phyloP scores from a whole-genome alignment of 768 basidiomycete genomes.

The Rhodotorula sphaerocarpa region DNA sequence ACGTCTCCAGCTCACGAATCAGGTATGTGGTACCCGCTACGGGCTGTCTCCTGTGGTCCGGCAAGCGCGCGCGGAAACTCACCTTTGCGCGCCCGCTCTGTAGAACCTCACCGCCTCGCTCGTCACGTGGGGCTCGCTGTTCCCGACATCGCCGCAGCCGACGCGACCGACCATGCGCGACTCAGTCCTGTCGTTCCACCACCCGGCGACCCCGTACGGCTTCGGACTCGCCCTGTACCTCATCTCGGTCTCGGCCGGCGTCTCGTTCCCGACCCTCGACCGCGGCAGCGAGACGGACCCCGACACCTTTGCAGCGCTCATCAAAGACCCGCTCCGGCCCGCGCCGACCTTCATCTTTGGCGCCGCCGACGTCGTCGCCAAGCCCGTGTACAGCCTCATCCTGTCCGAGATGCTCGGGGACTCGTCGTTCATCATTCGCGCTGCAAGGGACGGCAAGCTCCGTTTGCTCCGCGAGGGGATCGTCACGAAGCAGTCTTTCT shows the following conservation, averaged over 20 bases:
- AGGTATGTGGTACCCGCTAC: too few relatives aligned
- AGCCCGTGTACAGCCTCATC: constrained; percentile 19
- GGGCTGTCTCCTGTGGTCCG: too few relatives aligned
- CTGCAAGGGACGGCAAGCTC: constrained; percentile 28
- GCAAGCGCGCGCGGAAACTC: too few relatives aligned
- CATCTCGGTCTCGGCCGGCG: constrained; percentile 18
- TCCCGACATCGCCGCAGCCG: constrained; percentile 20
- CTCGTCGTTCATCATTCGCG: constrained; percentile 12
- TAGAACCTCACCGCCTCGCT: constrained; percentile 32
- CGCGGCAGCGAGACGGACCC: not conserved
- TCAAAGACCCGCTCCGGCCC: not conserved
- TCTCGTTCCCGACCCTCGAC: constrained; percentile 8
- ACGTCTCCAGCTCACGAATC: constrained; percentile 15
- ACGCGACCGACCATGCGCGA: constrained; percentile 22
- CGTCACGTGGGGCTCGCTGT: constrained; percentile 31
- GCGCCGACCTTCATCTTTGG: constrained; percentile 21
- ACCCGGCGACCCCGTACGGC: constrained; percentile 30
- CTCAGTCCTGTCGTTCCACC: constrained; percentile 26
- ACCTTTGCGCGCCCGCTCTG: not conserved
- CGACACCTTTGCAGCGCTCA: not conserved
- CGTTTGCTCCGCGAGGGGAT: constrained; percentile 20
- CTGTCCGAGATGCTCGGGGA: constrained; percentile 28
- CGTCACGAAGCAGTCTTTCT: constrained; percentile 20
- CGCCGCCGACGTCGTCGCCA: constrained; percentile 4
- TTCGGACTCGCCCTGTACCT: constrained; percentile 31